Percentiles rank a stretch among this genome's conserved stretches.
phyloP scores from a whole-genome alignment of 495 filamentous ascomycete genomes.

The Pseudevernia furfuracea region DNA sequence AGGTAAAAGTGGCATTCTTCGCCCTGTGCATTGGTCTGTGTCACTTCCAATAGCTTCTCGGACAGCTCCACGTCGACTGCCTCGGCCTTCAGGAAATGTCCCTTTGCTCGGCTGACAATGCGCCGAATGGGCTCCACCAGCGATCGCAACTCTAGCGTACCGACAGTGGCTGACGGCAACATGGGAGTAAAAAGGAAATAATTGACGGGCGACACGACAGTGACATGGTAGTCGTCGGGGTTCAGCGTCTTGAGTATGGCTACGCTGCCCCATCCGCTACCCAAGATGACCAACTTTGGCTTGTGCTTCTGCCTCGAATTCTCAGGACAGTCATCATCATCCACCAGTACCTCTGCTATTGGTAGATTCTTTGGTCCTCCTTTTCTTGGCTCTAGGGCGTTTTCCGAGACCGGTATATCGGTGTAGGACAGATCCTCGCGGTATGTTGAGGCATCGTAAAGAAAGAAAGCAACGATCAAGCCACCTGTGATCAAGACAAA shows the following conservation, averaged over 20 bases:
- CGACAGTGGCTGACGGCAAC: conserved; percentile 92
- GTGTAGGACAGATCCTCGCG: conserved; percentile 51
- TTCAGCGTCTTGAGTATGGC: conserved; percentile 84
- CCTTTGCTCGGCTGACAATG: conserved; percentile 66
- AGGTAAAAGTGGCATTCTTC: conserved; percentile 76
- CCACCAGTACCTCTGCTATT: conserved; percentile 75
- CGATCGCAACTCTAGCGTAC: conserved; percentile 82
- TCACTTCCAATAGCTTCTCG: conserved; percentile 79
- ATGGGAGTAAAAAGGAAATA: conserved; percentile 98
- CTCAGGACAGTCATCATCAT: conserved; percentile 72
- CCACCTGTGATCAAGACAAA: conserved; percentile 47
- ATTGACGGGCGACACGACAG: conserved; percentile 86
- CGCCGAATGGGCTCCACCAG: conserved; percentile 87
- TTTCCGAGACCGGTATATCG: conserved; percentile 74
- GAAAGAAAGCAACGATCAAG: conserved; percentile 72
- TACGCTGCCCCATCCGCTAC: conserved; percentile 92
- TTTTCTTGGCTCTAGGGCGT: conserved; percentile 69
- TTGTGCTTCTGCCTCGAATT: conserved; percentile 68
- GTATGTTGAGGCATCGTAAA: conserved; percentile 93
- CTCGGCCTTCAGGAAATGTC: conserved; percentile 81
- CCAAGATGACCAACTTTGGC: conserved; percentile 84
- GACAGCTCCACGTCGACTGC: conserved; percentile 89
- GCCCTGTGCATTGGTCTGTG: conserved; percentile 62
- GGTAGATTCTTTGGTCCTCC: conserved; percentile 96
- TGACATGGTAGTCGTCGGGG: conserved; percentile 87